Conservation (phyloP, 176 grass and related monocot species). For the Canna indica region DNA sequence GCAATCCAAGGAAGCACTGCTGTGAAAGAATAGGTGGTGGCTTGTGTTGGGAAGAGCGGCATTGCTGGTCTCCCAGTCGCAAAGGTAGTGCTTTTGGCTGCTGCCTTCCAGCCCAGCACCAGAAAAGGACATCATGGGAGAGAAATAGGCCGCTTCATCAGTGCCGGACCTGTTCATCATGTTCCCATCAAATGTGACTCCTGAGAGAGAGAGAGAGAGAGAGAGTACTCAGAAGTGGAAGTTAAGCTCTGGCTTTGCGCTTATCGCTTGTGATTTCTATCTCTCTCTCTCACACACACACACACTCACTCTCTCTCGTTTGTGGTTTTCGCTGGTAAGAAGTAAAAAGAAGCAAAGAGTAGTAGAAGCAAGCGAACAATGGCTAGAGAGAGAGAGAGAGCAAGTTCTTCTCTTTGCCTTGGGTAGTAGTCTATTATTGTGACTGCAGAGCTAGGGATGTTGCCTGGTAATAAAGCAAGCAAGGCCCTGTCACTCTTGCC, state of each 20-base stretch:
- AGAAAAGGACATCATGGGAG: slow-evolving; percentile 7
- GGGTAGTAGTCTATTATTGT: too few species aligned
- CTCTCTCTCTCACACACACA: too few species aligned
- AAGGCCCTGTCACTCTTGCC: neutral
- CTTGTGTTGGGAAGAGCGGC: neutral
- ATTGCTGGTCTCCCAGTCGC: slow-evolving; percentile 5
- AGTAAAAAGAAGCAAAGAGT: neutral
- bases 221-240: slow-evolving; percentile 3
- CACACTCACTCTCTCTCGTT: too few species aligned
- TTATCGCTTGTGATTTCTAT: neutral
- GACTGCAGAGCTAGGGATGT: too few species aligned
- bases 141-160: slow-evolving; percentile 2
- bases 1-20: slow-evolving; percentile 33
- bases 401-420: neutral
- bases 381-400: neutral
- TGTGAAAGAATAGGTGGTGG: slow-evolving; percentile 10
- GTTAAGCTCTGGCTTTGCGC: neutral
- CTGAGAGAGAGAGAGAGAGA: neutral
- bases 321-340: slow-evolving; percentile 2
- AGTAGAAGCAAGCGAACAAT: too few species aligned
- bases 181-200: neutral
- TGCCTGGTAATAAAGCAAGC: neutral
- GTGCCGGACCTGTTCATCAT: slow-evolving; percentile 18
- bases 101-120: neutral
- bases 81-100: slow-evolving; percentile 2